These are phyloP conservation scores for Arbutus unedo DNA, from an alignment of 148 eudicot genomes.

Conservation along the genomic window DNA sequence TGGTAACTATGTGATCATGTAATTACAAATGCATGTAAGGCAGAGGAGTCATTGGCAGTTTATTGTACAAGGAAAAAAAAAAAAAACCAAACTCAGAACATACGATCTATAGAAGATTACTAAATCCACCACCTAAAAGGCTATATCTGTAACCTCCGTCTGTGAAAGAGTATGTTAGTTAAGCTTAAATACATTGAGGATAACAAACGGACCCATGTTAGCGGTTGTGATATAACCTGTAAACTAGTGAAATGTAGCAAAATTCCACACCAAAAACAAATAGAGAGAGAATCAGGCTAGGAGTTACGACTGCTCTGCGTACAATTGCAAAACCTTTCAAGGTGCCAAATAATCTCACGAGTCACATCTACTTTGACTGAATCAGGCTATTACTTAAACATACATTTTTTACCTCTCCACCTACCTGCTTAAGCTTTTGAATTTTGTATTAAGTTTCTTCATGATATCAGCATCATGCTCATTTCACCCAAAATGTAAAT, in stretches of 20 bases:
- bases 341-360: background rate
- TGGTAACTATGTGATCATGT: background rate
- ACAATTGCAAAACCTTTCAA: background rate
- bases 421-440: too few relatives aligned
- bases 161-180: background rate
- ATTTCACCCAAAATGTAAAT: background rate
- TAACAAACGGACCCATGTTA: background rate
- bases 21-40: background rate
- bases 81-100: background rate
- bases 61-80: background rate
- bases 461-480: background rate
- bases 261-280: background rate
- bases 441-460: background rate
- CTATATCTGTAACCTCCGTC: background rate
- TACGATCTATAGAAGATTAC: background rate
- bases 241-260: background rate
- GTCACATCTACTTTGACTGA: background rate
- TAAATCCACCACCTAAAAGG: background rate
- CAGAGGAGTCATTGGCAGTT: background rate
- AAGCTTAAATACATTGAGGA: background rate
- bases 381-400: too few relatives aligned
- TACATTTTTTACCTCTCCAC: too few relatives aligned
- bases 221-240: background rate
- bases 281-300: background rate
- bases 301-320: background rate